These are phyloP conservation scores for Mycosphaerella sp. DNA, from an alignment of 2,329 filamentous ascomycete genomes.

Conservation along the genomic window DNA sequence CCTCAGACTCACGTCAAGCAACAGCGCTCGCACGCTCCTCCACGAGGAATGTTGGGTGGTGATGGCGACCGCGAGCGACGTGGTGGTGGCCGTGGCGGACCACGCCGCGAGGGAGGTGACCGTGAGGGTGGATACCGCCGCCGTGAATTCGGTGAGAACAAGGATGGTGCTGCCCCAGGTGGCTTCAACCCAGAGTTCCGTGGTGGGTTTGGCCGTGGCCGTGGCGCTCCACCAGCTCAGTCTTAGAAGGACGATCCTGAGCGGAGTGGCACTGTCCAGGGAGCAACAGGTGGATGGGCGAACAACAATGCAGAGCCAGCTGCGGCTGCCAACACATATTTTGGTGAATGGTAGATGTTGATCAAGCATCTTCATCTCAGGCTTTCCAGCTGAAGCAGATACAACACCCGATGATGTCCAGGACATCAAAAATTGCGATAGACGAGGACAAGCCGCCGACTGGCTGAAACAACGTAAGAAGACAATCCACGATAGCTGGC, in stretches of 20 bases:
- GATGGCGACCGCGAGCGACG: slow-evolving; percentile 72
- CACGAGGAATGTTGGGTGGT: slow-evolving; percentile 93
- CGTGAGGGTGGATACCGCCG: slow-evolving; percentile 57
- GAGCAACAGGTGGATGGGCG: slow-evolving; percentile 5
- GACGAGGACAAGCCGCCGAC: slow-evolving; percentile 10
- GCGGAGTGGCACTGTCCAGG: slow-evolving; percentile 7
- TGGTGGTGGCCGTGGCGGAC: slow-evolving; percentile 68
- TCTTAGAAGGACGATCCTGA: slow-evolving; percentile 35
- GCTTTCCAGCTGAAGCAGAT: background rate
- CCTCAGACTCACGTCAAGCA: slow-evolving; percentile 99
- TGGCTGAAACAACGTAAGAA: slow-evolving; percentile 17
- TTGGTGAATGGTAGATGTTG: slow-evolving; percentile 7
- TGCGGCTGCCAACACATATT: background rate
- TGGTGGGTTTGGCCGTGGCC: slow-evolving; percentile 57
- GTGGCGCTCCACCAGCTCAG: slow-evolving; percentile 53
- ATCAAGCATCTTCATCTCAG: background rate
- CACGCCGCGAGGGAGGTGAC: slow-evolving; percentile 59
- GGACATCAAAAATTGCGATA: slow-evolving; percentile 9
- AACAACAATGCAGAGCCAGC: slow-evolving; percentile 6
- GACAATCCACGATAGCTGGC: slow-evolving; percentile 13
- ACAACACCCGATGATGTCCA: background rate
- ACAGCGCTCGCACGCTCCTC: slow-evolving; percentile 96
- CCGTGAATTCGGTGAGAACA: slow-evolving; percentile 53
- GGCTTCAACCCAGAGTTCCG: slow-evolving; percentile 82
- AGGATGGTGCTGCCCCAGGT: slow-evolving; percentile 78